Conservation (phyloP, 129 eudicot species). For the Flaveria robusta region DNA sequence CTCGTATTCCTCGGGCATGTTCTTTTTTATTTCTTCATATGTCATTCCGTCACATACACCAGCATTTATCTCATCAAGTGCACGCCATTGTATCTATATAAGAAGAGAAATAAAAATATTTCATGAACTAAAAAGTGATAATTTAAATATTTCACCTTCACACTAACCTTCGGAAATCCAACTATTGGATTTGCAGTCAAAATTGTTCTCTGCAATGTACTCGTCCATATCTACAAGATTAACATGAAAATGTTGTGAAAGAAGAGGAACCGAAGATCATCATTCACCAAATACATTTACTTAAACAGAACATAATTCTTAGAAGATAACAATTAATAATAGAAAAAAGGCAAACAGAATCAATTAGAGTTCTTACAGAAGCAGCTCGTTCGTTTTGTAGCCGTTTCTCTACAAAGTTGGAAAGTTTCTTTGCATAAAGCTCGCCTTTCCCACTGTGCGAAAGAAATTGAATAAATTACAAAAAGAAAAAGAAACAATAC, state of each 20-base stretch:
- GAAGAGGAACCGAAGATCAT: background rate
- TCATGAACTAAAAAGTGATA: slow-evolving; percentile 8
- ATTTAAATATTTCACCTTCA: slow-evolving; percentile 4
- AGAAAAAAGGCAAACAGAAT: slow-evolving; percentile 7
- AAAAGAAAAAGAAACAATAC: background rate
- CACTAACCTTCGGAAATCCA: slow-evolving; percentile 94
- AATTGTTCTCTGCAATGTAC: slow-evolving; percentile 95
- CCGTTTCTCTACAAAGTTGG: slow-evolving; percentile 91
- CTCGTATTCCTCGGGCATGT: slow-evolving; percentile 96
- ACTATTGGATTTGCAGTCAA: slow-evolving; percentile 78
- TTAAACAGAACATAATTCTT: background rate
- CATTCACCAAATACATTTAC: slow-evolving; percentile 1
- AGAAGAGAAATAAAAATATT: background rate
- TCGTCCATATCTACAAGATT: slow-evolving; percentile 86
- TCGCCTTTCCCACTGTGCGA: slow-evolving; percentile 83
- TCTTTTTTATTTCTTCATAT: slow-evolving; percentile 92
- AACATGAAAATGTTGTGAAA: slow-evolving; percentile 4
- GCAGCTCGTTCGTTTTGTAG: slow-evolving; percentile 87
- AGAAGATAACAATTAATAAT: background rate
- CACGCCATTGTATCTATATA: slow-evolving; percentile 95
- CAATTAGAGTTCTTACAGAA: slow-evolving; percentile 58
- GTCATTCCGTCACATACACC: slow-evolving; percentile 99
- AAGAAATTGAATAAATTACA: slow-evolving; percentile 21
- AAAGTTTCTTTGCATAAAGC: slow-evolving; percentile 88
- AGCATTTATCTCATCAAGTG: slow-evolving; percentile 98